phyloP scores from a whole-genome alignment of 768 basidiomycete genomes.

The Clavaria fumosa region DNA sequence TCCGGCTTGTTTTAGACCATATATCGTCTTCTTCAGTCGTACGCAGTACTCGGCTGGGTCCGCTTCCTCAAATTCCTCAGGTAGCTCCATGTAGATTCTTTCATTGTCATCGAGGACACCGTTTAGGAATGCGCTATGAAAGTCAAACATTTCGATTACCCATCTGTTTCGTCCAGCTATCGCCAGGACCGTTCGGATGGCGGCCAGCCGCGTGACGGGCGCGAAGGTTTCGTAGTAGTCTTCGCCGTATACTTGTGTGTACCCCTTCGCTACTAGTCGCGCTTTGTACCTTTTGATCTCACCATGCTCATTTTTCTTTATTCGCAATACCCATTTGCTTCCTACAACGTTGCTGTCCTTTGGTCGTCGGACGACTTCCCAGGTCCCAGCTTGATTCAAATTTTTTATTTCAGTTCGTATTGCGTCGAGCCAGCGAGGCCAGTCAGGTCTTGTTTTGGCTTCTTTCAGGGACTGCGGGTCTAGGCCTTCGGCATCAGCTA shows the following conservation, averaged over 20 bases:
- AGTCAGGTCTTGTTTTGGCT: constrained; percentile 9
- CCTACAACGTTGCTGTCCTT: constrained; percentile 18
- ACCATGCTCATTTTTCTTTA: constrained; percentile 24
- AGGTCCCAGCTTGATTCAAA: constrained; percentile 22
- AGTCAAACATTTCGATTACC: constrained; percentile 16
- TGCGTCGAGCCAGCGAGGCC: constrained; percentile 12
- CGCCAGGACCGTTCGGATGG: constrained; percentile 16
- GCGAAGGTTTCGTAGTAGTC: constrained; percentile 26
- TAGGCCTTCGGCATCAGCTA: too few relatives aligned
- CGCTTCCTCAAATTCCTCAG: constrained; percentile 16
- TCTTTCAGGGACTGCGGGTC: too few relatives aligned
- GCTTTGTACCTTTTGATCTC: constrained; percentile 22
- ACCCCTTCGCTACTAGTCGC: constrained; percentile 25
- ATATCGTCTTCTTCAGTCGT: constrained; percentile 15
- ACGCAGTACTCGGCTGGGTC: constrained; percentile 9
- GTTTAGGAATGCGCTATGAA: constrained; percentile 28
- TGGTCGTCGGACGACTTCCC: constrained; percentile 16
- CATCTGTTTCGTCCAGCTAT: constrained; percentile 17
- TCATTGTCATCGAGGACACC: constrained; percentile 18
- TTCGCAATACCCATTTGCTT: constrained; percentile 24
- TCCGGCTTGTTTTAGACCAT: constrained; percentile 18
- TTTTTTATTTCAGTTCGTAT: constrained; percentile 12
- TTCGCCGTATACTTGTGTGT: constrained; percentile 23
- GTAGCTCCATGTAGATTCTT: constrained; percentile 28
- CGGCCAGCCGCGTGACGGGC: constrained; percentile 15